Evolutionary conservation across 306 rosid genomes (phyloP).

Genomic region (Trifolium fragiferum): DNA sequence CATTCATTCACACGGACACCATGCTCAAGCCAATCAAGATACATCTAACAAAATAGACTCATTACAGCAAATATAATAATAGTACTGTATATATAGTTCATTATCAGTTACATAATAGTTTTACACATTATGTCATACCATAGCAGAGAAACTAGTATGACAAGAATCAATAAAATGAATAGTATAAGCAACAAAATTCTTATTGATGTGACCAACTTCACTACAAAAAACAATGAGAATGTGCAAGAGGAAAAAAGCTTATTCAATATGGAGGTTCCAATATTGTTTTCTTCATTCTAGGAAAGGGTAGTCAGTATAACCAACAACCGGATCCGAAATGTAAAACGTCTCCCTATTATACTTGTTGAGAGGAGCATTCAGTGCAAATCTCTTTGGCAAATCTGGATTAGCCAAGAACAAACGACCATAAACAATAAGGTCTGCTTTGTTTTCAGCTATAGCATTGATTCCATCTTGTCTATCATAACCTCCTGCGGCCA

Average conservation of each 20-base stretch:
- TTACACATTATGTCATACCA: no score
- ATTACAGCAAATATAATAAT: no score
- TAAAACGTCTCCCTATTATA: constrained; percentile 58
- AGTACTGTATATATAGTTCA: no score
- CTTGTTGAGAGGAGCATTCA: constrained; percentile 66
- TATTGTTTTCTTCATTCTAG: constrained; percentile 43
- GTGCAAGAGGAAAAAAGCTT: neutral
- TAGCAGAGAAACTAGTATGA: no score
- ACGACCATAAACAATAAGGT: constrained; percentile 41
- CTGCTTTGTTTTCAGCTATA: constrained; percentile 21
- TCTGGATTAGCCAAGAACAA: constrained; percentile 72
- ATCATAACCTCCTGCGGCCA: constrained; percentile 31
- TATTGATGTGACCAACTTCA: neutral
- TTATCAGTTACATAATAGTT: no score
- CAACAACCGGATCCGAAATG: constrained; percentile 52
- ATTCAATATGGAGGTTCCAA: neutral
- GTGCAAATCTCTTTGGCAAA: constrained; percentile 67
- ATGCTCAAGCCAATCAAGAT: no score
- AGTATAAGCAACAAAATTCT: neutral
- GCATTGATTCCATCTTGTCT: constrained; percentile 29
- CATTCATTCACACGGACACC: no score
- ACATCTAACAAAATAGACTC: no score
- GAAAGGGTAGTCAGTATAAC: constrained; percentile 74
- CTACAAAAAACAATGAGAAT: neutral
- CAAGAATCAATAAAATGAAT: no score